A percentile compares a stretch with the other conserved stretches of the same genome.
Evolutionary conservation across 1,284 basidiomycete genomes (phyloP).

Genomic region (Anthracocystis setariae): DNA sequence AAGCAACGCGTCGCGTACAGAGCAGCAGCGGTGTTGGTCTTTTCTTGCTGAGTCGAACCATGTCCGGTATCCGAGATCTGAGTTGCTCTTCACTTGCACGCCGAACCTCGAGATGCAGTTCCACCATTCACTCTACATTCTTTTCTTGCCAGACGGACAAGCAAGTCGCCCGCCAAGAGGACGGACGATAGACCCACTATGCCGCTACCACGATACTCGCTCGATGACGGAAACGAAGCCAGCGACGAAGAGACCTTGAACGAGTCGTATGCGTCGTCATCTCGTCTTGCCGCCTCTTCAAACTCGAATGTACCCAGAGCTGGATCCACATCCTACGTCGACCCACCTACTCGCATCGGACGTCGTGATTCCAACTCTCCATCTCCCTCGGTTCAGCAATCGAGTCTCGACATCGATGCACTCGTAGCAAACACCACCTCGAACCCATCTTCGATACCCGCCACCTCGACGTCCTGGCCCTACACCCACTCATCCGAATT

Average conservation of each 20-base stretch:
- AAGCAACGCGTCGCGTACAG: constrained; percentile 45
- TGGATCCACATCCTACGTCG: constrained; percentile 4
- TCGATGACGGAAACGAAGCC: constrained; percentile 34
- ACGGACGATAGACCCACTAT: constrained; percentile 3
- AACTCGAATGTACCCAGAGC: constrained; percentile 1
- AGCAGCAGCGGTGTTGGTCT: constrained; percentile 30
- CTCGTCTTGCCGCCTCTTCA: constrained; percentile 8
- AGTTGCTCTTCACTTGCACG: constrained; percentile 1
- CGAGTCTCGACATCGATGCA: constrained; percentile 34
- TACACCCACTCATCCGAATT: constrained; percentile 13
- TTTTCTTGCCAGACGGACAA: too few relatives aligned
- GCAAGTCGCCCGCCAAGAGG: background rate
- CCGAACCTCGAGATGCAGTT: too few relatives aligned
- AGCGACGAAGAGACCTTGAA: constrained; percentile 25
- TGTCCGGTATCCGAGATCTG: constrained; percentile 33
- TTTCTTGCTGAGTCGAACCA: background rate
- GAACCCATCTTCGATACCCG: background rate
- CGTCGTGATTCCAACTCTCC: constrained; percentile 3
- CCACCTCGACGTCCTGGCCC: constrained; percentile 13
- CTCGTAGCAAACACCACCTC: constrained; percentile 6
- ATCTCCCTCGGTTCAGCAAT: constrained; percentile 6
- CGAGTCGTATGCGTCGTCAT: constrained; percentile 26
- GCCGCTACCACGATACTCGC: constrained; percentile 38
- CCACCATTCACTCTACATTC: background rate
- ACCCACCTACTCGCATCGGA: constrained; percentile 3